phyloP scores from a whole-genome alignment of 2,329 filamentous ascomycete genomes.

The Aspergillus sp. region DNA sequence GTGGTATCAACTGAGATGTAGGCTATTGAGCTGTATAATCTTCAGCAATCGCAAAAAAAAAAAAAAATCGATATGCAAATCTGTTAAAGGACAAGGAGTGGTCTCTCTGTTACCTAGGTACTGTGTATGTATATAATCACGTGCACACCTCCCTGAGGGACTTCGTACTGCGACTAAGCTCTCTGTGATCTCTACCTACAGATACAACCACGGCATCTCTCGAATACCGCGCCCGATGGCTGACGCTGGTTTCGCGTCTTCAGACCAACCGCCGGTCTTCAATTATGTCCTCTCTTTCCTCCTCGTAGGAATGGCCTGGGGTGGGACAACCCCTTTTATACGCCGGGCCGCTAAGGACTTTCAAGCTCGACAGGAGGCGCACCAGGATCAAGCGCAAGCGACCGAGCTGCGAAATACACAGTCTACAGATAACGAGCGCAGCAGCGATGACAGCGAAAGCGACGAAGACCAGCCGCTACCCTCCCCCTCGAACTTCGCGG shows the following conservation, averaged over 20 bases:
- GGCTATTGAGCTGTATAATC: too few species aligned
- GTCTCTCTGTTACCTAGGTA: too few species aligned
- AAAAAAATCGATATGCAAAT: too few species aligned
- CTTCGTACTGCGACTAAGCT: neutral
- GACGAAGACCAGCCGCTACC: conserved; percentile 17
- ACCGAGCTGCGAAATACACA: conserved; percentile 10
- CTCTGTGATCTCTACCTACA: neutral
- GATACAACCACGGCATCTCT: neutral
- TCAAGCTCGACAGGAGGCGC: conserved; percentile 57
- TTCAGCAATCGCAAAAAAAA: too few species aligned
- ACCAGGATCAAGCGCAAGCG: conserved; percentile 20
- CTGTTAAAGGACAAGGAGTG: too few species aligned
- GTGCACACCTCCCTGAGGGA: too few species aligned
- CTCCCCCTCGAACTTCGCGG: conserved; percentile 3
- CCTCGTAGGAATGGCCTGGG: conserved; percentile 90
- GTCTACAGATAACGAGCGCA: neutral
- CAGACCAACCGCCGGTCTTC: conserved; percentile 53
- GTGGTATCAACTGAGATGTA: too few species aligned
- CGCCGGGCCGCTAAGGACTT: conserved; percentile 80
- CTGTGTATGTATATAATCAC: too few species aligned
- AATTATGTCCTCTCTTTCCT: conserved; percentile 90
- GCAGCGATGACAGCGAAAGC: neutral
- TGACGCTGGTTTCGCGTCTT: conserved; percentile 33
- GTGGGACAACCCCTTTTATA: conserved; percentile 91
- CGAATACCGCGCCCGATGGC: conserved; percentile 33